A percentile compares a stretch with the other conserved stretches of the same genome.
Conservation (phyloP, 306 rosid genomes). For the Albizia julibrissin region DNA sequence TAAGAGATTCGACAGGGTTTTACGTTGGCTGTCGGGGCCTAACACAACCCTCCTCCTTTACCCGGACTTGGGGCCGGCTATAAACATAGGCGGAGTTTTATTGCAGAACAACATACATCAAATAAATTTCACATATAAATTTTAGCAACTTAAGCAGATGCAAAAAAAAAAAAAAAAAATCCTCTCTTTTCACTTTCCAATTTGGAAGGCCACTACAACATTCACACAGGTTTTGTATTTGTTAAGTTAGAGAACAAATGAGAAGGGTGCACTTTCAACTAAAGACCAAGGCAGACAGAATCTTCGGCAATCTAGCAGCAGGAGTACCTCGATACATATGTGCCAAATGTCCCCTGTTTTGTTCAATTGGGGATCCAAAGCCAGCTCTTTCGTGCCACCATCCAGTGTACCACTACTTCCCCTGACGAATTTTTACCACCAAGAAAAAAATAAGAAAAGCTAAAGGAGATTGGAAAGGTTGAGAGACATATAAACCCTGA, state of each 20-base stretch:
- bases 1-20: too few relatives aligned
- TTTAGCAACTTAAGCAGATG: background rate
- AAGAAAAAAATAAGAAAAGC: slow-evolving; percentile 23
- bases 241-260: slow-evolving; percentile 14
- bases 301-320: slow-evolving; percentile 33
- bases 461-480: slow-evolving; percentile 5
- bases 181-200: slow-evolving; percentile 4
- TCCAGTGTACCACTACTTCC: slow-evolving; percentile 48
- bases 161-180: too few relatives aligned
- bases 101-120: background rate
- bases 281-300: slow-evolving; percentile 20
- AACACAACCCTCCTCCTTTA: too few relatives aligned
- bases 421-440: slow-evolving; percentile 33
- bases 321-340: slow-evolving; percentile 74
- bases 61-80: too few relatives aligned
- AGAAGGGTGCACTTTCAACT: slow-evolving; percentile 22
- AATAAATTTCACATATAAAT: slow-evolving; percentile 21
- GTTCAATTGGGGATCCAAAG: slow-evolving; percentile 73
- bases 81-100: too few relatives aligned
- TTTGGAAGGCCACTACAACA: slow-evolving; percentile 7
- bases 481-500: background rate
- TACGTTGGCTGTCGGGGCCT: too few relatives aligned
- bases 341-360: slow-evolving; percentile 98
- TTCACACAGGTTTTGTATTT: slow-evolving; percentile 12
- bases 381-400: slow-evolving; percentile 64